Conservation (phyloP, 805 yeast species). For the Pichia ethanolica region DNA sequence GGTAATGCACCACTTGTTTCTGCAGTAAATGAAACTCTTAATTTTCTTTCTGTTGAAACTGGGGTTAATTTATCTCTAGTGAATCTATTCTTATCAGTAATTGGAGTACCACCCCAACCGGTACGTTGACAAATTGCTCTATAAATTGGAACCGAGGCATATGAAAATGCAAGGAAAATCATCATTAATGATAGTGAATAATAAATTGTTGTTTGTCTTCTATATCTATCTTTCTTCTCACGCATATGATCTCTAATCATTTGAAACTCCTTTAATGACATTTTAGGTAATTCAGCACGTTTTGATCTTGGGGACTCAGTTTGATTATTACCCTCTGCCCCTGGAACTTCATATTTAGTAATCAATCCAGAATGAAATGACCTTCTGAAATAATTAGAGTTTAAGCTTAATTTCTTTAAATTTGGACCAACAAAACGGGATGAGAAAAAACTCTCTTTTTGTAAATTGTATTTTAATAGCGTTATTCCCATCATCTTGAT, state of each 20-base stretch:
- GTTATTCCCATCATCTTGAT: too few species aligned
- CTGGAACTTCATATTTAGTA: conserved; percentile 12
- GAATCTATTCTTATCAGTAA: conserved; percentile 73
- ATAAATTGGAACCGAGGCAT: conserved; percentile 89
- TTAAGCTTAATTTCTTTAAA: not conserved
- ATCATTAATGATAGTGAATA: conserved; percentile 65
- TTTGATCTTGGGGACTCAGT: conserved; percentile 8
- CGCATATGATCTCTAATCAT: conserved; percentile 22
- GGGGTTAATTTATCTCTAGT: conserved; percentile 85
- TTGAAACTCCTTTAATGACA: conserved; percentile 27
- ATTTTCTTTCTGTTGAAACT: conserved; percentile 74
- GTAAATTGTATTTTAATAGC: too few species aligned
- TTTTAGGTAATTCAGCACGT: conserved; percentile 19
- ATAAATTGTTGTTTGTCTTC: conserved; percentile 51
- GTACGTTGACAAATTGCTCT: conserved; percentile 89
- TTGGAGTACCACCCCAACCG: conserved; percentile 94
- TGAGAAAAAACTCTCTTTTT: not conserved
- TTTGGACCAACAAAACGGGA: not conserved
- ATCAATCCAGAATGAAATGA: not conserved
- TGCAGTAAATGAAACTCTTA: conserved; percentile 81
- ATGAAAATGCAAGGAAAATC: conserved; percentile 67
- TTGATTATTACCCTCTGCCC: conserved; percentile 5
- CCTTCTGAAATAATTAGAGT: not conserved
- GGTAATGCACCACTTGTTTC: conserved; percentile 88
- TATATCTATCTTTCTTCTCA: conserved; percentile 22